Percentiles rank a stretch among this genome's conserved stretches.
Evolutionary conservation across 1,284 basidiomycete genomes (phyloP).

Genomic region (Cutaneotrichosporon daszewskae): DNA sequence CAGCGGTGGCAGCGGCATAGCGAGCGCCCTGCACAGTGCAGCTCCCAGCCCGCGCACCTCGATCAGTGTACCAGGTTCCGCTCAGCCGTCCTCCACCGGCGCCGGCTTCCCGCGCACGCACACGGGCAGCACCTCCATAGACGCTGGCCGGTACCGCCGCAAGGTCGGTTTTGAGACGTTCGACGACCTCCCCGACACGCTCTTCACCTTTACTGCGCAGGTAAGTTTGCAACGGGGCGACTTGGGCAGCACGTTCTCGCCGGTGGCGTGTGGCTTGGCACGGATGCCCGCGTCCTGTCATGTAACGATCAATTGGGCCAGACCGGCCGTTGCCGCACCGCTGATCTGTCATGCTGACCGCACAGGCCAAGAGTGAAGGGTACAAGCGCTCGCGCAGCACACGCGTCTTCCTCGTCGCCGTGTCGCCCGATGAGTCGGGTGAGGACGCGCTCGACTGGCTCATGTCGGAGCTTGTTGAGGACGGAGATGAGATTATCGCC

Average conservation of each 20-base stretch:
- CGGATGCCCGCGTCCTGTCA: background rate
- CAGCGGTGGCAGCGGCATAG: too few species aligned
- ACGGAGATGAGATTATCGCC: constrained; percentile 90
- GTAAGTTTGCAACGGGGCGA: too few species aligned
- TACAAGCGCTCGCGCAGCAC: constrained; percentile 74
- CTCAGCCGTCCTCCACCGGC: background rate
- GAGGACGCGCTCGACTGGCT: constrained; percentile 81
- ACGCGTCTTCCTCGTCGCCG: constrained; percentile 83
- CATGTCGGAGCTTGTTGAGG: constrained; percentile 77
- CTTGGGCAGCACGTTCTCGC: too few species aligned
- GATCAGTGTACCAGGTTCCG: background rate
- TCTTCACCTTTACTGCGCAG: constrained; percentile 51
- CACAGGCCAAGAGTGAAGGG: constrained; percentile 77
- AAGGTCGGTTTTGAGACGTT: constrained; percentile 85
- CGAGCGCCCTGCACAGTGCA: background rate
- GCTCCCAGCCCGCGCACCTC: background rate
- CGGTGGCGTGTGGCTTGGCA: background rate
- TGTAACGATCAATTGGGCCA: background rate
- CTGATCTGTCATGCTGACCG: too few species aligned
- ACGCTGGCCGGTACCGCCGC: constrained; percentile 59
- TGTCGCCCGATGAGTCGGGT: constrained; percentile 82
- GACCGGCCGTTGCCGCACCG: too few species aligned
- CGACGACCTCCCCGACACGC: constrained; percentile 51
- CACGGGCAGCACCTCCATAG: constrained; percentile 7
- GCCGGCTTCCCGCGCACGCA: constrained; percentile 13